A percentile compares a stretch with the other conserved stretches of the same genome.
phyloP scores from a whole-genome alignment of 495 filamentous ascomycete genomes.

The Hyaloscypha hepaticicola region DNA sequence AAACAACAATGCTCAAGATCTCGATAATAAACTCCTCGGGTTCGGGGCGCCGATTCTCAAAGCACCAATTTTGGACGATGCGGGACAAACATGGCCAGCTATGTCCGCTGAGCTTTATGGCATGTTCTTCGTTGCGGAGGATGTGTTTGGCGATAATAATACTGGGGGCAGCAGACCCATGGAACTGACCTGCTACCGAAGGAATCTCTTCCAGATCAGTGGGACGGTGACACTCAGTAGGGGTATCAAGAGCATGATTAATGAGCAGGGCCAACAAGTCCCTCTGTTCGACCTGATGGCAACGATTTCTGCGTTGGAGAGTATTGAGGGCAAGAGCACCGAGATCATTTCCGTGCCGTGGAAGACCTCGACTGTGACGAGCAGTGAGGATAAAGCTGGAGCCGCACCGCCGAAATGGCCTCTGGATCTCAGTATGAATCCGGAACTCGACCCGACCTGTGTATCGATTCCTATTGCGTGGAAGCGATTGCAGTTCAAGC shows the following conservation, averaged over 20 bases:
- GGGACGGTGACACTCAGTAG: slow-evolving; percentile 78
- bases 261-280: slow-evolving; percentile 73
- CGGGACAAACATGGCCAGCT: slow-evolving; percentile 48
- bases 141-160: slow-evolving; percentile 50
- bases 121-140: slow-evolving; percentile 93
- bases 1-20: slow-evolving; percentile 43
- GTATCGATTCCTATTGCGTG: slow-evolving; percentile 80
- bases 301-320: slow-evolving; percentile 82
- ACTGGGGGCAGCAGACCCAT: slow-evolving; percentile 56
- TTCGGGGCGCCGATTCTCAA: slow-evolving; percentile 71
- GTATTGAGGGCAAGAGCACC: slow-evolving; percentile 81
- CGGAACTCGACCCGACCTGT: slow-evolving; percentile 74
- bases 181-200: slow-evolving; percentile 88
- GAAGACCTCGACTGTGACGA: slow-evolving; percentile 68
- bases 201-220: slow-evolving; percentile 87
- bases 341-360: slow-evolving; percentile 93
- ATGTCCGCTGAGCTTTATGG: slow-evolving; percentile 85
- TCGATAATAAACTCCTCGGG: slow-evolving; percentile 76
- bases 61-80: slow-evolving; percentile 66
- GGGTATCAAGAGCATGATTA: slow-evolving; percentile 68
- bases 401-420: slow-evolving; percentile 54
- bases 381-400: slow-evolving; percentile 46
- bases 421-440: slow-evolving; percentile 69
- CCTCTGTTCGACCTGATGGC: slow-evolving; percentile 74
- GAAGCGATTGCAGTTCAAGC: slow-evolving; percentile 90